Conservation (phyloP, 805 yeast genomes). For the Barnettozyma populi region DNA sequence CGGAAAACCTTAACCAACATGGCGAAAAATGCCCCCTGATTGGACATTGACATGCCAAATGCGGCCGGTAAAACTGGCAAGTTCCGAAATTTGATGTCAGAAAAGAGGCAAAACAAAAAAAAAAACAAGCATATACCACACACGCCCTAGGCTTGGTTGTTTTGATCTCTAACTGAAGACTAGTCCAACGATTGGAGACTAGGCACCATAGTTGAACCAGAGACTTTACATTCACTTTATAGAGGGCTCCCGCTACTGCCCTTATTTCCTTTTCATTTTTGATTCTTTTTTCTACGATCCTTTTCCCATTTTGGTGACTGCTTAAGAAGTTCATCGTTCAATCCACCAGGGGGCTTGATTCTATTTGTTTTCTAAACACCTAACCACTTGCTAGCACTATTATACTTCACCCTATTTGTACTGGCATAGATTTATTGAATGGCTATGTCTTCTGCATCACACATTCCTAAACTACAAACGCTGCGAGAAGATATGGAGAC, state of each 20-base stretch:
- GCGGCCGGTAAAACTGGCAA: not conserved
- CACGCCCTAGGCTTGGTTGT: not conserved
- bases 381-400: not conserved
- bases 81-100: not conserved
- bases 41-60: not conserved
- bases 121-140: too few relatives aligned
- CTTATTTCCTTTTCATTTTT: not conserved
- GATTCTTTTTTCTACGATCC: not conserved
- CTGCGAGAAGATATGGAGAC: conserved; percentile 11
- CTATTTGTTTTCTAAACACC: not conserved
- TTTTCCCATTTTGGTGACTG: not conserved
- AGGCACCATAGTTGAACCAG: not conserved
- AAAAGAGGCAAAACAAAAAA: too few relatives aligned
- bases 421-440: not conserved
- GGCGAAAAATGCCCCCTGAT: not conserved
- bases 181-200: not conserved
- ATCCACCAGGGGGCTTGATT: not conserved
- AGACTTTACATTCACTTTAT: not conserved
- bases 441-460: conserved; percentile 1
- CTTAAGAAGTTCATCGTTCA: not conserved
- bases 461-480: conserved; percentile 7
- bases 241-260: not conserved
- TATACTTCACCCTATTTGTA: not conserved
- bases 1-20: not conserved
- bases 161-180: not conserved